Percentiles rank a stretch among this genome's conserved stretches.
Evolutionary conservation across 2,329 filamentous ascomycete species (phyloP).

Genomic region (Fusarium papillatum): DNA sequence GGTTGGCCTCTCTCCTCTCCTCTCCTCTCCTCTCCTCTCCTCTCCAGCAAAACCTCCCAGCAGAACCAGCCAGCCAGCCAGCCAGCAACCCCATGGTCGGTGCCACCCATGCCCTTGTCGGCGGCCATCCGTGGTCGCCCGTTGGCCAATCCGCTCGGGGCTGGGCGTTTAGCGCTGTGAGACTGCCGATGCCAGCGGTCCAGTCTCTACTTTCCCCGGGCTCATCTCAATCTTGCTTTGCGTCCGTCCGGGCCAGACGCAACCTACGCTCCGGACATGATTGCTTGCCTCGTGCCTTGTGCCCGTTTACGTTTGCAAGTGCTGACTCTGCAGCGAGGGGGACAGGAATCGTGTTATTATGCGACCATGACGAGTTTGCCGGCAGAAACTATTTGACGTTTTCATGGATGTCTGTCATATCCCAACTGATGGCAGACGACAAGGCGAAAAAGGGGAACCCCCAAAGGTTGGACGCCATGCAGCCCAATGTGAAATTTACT

Average conservation of each 20-base stretch:
- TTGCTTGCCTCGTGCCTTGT: conserved; percentile 24
- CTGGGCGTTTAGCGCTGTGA: conserved; percentile 34
- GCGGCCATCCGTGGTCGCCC: conserved; percentile 22
- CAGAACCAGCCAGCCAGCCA: conserved; percentile 30
- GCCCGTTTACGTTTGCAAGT: not conserved
- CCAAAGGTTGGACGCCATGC: conserved; percentile 6
- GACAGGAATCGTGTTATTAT: conserved; percentile 16
- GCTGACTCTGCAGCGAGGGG: not conserved
- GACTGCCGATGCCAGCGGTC: conserved; percentile 37
- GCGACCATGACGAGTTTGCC: conserved; percentile 21
- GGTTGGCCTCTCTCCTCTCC: conserved; percentile 1
- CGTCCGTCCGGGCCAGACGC: not conserved
- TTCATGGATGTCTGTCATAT: not conserved
- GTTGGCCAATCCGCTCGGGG: conserved; percentile 24
- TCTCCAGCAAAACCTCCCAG: not conserved
- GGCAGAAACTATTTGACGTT: not conserved
- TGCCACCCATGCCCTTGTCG: conserved; percentile 41
- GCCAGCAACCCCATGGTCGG: conserved; percentile 43
- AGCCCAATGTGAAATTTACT: conserved; percentile 3
- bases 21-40: conserved; percentile 11
- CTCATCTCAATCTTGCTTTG: conserved; percentile 5
- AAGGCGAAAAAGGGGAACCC: conserved; percentile 12
- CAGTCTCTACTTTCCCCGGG: conserved; percentile 9
- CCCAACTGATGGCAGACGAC: not conserved
- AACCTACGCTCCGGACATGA: not conserved